Evolutionary conservation across 495 filamentous ascomycete genomes (phyloP).

Genomic region (Cairneyella variabilis): DNA sequence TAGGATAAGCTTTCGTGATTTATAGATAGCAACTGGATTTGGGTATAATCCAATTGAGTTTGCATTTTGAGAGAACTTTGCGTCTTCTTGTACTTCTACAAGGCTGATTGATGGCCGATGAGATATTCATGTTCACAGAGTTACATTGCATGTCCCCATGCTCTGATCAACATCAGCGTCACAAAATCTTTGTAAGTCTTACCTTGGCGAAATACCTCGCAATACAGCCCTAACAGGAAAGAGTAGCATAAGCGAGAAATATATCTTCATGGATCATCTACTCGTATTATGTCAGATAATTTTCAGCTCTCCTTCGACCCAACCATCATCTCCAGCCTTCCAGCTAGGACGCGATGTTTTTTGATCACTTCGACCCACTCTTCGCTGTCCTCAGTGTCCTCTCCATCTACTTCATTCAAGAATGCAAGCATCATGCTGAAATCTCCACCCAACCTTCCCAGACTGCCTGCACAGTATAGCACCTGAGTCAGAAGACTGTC

Average conservation of each 20-base stretch:
- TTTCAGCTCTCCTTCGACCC: slow-evolving; percentile 30
- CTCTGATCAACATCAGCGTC: no score
- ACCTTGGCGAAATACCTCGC: no score
- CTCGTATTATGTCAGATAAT: not conserved
- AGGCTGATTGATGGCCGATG: no score
- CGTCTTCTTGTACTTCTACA: no score
- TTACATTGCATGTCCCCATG: no score
- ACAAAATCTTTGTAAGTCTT: no score
- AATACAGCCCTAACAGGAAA: no score
- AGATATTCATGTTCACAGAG: no score
- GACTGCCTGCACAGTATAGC: slow-evolving; percentile 89
- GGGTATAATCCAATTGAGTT: no score
- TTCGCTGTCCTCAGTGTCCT: slow-evolving; percentile 48
- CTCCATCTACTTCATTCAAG: slow-evolving; percentile 54
- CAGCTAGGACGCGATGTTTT: slow-evolving; percentile 83
- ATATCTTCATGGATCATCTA: not conserved
- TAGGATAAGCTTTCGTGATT: no score
- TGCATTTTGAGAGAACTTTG: no score
- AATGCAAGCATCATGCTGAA: slow-evolving; percentile 84
- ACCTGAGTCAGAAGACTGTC: slow-evolving; percentile 94
- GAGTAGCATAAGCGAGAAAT: not conserved
- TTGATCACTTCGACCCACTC: slow-evolving; percentile 93
- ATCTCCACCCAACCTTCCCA: slow-evolving; percentile 88
- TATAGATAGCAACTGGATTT: no score
- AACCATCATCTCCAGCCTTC: slow-evolving; percentile 79